These are phyloP conservation scores for Secale cereale DNA, from an alignment of 176 grass and related monocot species.

Conservation along the genomic window DNA sequence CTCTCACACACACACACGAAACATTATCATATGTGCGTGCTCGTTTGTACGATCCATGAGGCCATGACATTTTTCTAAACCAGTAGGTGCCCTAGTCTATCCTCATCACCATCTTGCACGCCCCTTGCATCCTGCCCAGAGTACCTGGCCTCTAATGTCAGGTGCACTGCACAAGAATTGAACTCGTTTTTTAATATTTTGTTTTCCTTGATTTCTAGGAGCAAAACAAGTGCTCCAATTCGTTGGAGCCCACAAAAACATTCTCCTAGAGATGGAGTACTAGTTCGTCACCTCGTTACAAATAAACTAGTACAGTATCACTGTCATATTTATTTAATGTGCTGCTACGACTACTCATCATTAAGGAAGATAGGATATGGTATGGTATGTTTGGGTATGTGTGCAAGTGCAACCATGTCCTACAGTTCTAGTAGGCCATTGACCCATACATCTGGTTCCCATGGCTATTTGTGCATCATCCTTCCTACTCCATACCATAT, in stretches of 20 bases:
- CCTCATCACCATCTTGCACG: slow-evolving; percentile 22
- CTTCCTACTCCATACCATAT: not conserved
- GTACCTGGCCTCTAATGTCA: slow-evolving; percentile 1
- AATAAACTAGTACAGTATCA: not conserved
- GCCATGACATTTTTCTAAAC: slow-evolving; percentile 17
- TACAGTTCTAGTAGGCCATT: slow-evolving; percentile 18
- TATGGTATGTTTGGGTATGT: slow-evolving; percentile 22
- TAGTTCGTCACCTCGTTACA: not conserved
- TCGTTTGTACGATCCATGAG: slow-evolving; percentile 24
- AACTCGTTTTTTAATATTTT: not conserved
- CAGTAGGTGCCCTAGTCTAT: slow-evolving; percentile 5
- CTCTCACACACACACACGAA: not conserved
- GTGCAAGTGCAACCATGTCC: slow-evolving; percentile 28
- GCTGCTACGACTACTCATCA: not conserved
- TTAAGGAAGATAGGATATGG: slow-evolving; percentile 36
- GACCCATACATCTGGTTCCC: not conserved
- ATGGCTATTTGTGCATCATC: not conserved
- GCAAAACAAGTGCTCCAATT: not conserved
- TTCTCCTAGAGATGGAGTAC: slow-evolving; percentile 42
- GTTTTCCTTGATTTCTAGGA: not conserved
- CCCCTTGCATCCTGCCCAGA: slow-evolving; percentile 8
- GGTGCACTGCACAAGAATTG: not conserved
- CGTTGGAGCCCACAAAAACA: slow-evolving; percentile 27
- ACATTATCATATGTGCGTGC: slow-evolving; percentile 52
- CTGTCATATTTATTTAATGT: slow-evolving; percentile 20